phyloP scores from a whole-genome alignment of 768 basidiomycete species.

The Pulveroboletus sp. region DNA sequence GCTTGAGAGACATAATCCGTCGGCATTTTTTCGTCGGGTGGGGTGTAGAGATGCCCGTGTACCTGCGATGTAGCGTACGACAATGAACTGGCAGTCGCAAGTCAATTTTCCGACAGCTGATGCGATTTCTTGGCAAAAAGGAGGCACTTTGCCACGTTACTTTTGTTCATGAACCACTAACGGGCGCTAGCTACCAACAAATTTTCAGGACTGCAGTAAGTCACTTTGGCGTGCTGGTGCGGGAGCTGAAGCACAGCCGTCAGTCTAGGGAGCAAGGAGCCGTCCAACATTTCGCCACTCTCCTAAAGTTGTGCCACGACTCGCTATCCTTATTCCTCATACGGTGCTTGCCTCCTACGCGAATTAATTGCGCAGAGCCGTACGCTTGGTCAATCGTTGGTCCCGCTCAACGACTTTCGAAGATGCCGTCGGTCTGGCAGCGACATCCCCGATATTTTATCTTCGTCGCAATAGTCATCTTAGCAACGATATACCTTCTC shows the following conservation, averaged over 20 bases:
- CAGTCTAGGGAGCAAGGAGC: conserved; percentile 2
- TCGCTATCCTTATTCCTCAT: conserved; percentile 12
- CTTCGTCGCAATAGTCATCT: conserved; percentile 38
- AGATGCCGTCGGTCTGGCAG: conserved; percentile 32
- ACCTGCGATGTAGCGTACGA: not conserved
- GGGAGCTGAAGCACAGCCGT: not conserved
- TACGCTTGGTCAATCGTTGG: conserved; percentile 5
- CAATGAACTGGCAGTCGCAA: too few species aligned
- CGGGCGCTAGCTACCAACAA: conserved; percentile 1
- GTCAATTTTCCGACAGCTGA: not conserved
- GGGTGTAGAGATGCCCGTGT: too few species aligned
- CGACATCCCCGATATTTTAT: conserved; percentile 53
- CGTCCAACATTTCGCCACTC: not conserved
- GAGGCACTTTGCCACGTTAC: conserved; percentile 18
- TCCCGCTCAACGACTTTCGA: conserved; percentile 3
- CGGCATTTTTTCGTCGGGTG: not conserved
- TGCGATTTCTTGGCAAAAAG: not conserved
- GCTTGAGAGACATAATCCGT: not conserved
- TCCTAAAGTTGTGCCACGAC: conserved; percentile 11
- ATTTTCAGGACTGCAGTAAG: conserved; percentile 12
- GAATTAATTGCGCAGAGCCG: conserved; percentile 3
- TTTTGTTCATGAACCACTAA: conserved; percentile 16
- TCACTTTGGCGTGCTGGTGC: not conserved
- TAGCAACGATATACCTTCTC: conserved; percentile 46
- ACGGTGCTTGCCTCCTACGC: conserved; percentile 4